These are phyloP conservation scores for Rhizoctonia solani DNA, from an alignment of 1,284 basidiomycete species.

Conservation along the genomic window DNA sequence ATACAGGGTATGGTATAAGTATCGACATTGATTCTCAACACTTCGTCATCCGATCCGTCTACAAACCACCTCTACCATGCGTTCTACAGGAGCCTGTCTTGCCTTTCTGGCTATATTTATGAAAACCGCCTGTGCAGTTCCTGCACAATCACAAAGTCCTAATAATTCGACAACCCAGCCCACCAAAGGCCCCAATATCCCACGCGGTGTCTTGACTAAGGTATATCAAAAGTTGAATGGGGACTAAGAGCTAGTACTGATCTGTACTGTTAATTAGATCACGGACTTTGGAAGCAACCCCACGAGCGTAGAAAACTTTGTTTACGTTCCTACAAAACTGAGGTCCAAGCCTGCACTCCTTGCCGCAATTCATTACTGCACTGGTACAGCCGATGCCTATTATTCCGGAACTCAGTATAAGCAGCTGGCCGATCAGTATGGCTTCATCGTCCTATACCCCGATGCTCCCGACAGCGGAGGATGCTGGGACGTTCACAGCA, in stretches of 20 bases:
- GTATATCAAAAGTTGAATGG: not conserved
- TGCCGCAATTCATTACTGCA: slow-evolving; percentile 58
- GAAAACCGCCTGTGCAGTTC: not conserved
- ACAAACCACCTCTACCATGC: slow-evolving; percentile 7
- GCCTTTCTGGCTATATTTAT: slow-evolving; percentile 5
- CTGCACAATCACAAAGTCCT: not conserved
- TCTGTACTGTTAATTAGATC: slow-evolving; percentile 23
- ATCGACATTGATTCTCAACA: not conserved
- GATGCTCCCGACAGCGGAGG: slow-evolving; percentile 48
- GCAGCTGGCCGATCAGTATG: slow-evolving; percentile 52
- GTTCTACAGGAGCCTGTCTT: not conserved
- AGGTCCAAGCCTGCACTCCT: slow-evolving; percentile 53
- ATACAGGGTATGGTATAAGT: not conserved
- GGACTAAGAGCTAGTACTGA: not conserved
- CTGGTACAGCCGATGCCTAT: slow-evolving; percentile 56
- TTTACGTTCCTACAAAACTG: slow-evolving; percentile 54
- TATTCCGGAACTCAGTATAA: slow-evolving; percentile 57
- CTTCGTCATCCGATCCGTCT: no score
- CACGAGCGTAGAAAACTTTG: slow-evolving; percentile 49
- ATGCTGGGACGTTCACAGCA: slow-evolving; percentile 61
- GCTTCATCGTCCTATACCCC: slow-evolving; percentile 53
- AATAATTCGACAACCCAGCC: not conserved
- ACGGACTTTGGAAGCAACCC: slow-evolving; percentile 55
- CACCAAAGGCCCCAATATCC: not conserved
- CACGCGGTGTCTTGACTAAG: slow-evolving; percentile 10